These are phyloP conservation scores for Blastocrithidia nonstop DNA, from an alignment of 208 protist species.

Conservation along the genomic window DNA sequence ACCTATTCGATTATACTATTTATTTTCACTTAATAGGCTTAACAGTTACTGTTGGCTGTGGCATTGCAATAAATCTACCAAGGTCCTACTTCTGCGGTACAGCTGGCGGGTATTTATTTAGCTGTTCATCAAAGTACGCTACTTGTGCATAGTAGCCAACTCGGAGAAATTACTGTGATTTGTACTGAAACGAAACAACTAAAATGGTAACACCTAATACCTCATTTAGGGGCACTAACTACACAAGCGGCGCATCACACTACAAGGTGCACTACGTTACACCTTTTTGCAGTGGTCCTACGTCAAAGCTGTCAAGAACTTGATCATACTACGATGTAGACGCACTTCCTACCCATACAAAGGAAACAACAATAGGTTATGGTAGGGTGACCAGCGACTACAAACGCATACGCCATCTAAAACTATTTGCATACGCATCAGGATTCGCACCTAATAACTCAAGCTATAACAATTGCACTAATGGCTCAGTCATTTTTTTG, in stretches of 20 bases:
- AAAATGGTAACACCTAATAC: slow-evolving; percentile 93
- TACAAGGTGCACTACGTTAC: slow-evolving; percentile 90
- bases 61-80: slow-evolving; percentile 76
- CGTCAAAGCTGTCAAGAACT: slow-evolving; percentile 91
- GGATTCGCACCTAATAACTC: slow-evolving; percentile 76
- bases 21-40: slow-evolving; percentile 50
- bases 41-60: slow-evolving; percentile 67
- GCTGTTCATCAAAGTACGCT: slow-evolving; percentile 73
- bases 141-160: slow-evolving; percentile 97
- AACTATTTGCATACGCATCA: slow-evolving; percentile 19
- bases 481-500: slow-evolving; percentile 48
- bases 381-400: slow-evolving; percentile 32
- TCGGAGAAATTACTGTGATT: slow-evolving; percentile 91
- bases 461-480: slow-evolving; percentile 80
- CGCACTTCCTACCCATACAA: slow-evolving; percentile 96
- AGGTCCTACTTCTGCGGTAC: slow-evolving; percentile 24
- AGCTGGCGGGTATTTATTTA: slow-evolving; percentile 44
- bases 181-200: slow-evolving; percentile 92
- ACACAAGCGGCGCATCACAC: slow-evolving; percentile 83
- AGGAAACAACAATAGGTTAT: slow-evolving; percentile 90
- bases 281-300: slow-evolving; percentile 90
- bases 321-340: slow-evolving; percentile 91
- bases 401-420: slow-evolving; percentile 71
- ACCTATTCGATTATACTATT: neutral
- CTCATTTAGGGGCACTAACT: slow-evolving; percentile 84